These are phyloP conservation scores for Cercospora sp. DNA, from an alignment of 2,329 filamentous ascomycete species.

Conservation along the genomic window DNA sequence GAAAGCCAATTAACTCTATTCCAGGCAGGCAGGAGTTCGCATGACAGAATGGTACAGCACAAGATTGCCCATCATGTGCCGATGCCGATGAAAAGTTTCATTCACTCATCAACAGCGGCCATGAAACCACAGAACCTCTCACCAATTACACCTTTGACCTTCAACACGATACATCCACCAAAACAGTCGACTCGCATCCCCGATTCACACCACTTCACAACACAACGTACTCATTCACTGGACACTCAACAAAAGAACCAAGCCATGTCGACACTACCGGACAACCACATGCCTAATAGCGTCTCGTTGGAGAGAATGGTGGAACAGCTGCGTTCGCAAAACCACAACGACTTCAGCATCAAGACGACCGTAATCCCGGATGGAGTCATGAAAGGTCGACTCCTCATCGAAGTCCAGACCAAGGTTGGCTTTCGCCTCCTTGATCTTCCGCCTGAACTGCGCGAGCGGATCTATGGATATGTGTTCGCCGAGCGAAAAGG, in stretches of 20 bases:
- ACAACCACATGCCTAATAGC: not conserved
- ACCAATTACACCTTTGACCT: not conserved
- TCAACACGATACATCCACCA: not conserved
- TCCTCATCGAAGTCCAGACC: conserved; percentile 19
- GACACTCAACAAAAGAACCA: not conserved
- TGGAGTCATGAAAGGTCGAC: conserved; percentile 23
- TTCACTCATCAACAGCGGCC: not conserved
- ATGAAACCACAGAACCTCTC: not conserved
- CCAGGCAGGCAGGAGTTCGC: not conserved
- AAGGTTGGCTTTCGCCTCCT: conserved; percentile 24
- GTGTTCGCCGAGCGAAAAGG: conserved; percentile 13
- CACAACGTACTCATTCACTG: not conserved
- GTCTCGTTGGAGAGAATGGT: not conserved
- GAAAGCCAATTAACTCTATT: not conserved
- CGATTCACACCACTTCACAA: not conserved
- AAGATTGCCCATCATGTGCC: not conserved
- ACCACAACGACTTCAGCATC: not conserved
- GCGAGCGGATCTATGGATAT: conserved; percentile 21
- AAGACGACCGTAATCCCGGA: conserved; percentile 22
- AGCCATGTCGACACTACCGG: not conserved
- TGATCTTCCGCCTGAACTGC: conserved; percentile 27
- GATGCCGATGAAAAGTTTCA: not conserved
- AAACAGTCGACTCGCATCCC: not conserved
- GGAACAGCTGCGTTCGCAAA: not conserved
- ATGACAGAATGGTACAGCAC: not conserved